Base-by-base conservation (phyloP, 805 yeast species). In the Jamesozyma gamospora region DNA sequence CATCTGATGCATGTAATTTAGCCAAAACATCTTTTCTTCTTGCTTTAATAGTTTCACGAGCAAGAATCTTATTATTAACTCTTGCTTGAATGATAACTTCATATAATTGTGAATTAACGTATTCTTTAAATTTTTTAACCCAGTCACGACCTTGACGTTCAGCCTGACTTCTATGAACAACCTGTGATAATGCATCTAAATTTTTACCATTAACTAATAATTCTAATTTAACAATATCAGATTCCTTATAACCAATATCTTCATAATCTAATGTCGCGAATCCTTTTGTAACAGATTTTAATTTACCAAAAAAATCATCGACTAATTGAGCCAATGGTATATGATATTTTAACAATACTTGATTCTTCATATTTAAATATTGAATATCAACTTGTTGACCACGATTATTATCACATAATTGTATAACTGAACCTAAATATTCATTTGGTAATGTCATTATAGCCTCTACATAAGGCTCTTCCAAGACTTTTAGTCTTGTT, bases 201-300 rank as follows among this genome's bases (percentile, higher is more conserved):
- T 94, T 75, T 33, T 68, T 75, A 2, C 96, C 95, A 58, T 90
- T 92, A 4, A 90, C 95, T 41, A 90, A 67, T 34, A 92, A 68
- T 56, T 90, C 96, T 64, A 90, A 64, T 55, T 90, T 92, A 27
- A 84, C 87, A 17, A 90, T 75, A 53, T 84, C 87, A 1, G 94
- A 76, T 27, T 75, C 72, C 47, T 67, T 71, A 62, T 87, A 90
- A 0, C 97, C 98, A 4, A 82, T 78, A 55, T 90, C 97, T 51
- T 92, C 96, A 54, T 90, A 90, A 62, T 90, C 97, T 39, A 90
- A 67, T 0, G 96, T 84, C 0, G 95, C 97, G 62, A 84, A 90
- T 1, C 98, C 98, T 53, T 78, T 76, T 0, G 97, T 85, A 1
- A 77, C 72, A 1, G 96, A 88, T 58, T 90, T 90, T 42, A 90